Evolutionary conservation across 306 rosid genomes (phyloP), one percentile per base, ranked within the genome.

Genomic region (Lathyrus oleraceus): DNA sequence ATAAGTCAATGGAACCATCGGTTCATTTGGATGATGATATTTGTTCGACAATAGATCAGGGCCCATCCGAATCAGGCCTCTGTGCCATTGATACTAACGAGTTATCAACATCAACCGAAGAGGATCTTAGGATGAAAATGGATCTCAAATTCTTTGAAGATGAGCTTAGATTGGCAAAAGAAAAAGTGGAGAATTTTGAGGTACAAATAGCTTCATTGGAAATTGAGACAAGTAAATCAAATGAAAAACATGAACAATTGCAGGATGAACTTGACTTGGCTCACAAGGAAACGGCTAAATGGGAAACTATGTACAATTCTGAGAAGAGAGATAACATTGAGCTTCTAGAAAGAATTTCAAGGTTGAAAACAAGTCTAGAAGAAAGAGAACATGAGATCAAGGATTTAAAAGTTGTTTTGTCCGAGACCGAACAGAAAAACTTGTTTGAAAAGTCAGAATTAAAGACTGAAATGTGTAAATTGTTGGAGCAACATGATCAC

Each of bases 371-470:
- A 32, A 88, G 81, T 74, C 74, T 88, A 48, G 53, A 78, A 17
- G 98, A 85, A 45, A 74, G 87, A 53, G 94, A 87, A 47, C 76
- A 61, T 12, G 96, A 93, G 80, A 58, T 85, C 15, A 78, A 86
- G 81, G 89, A 93, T 66, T 83, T 93, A 69, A 90, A 87, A 71
- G 42, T 59, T 6, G 80, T 81, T 5, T 82, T 90, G 5, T 90
- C 92, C 3, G 94, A 94, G 48, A 88, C 94, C 0, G 91, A 90
- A 83, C 73, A 80, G 70, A 88, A 87, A 65, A 81, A 72, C 40
- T 94, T 94, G 60, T 95, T 91, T 0, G 95, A 91, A 79, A 95
- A 88, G 78, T 64, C 87, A 58, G 77, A 78, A 21, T 59, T 89
- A 47, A 89, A 87, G 86, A 79, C 96, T 1, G 95, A 91, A 79